Evolutionary conservation across 192 early-diverging fungal genomes (phyloP).

Genomic region (Obelidium mucronatum): DNA sequence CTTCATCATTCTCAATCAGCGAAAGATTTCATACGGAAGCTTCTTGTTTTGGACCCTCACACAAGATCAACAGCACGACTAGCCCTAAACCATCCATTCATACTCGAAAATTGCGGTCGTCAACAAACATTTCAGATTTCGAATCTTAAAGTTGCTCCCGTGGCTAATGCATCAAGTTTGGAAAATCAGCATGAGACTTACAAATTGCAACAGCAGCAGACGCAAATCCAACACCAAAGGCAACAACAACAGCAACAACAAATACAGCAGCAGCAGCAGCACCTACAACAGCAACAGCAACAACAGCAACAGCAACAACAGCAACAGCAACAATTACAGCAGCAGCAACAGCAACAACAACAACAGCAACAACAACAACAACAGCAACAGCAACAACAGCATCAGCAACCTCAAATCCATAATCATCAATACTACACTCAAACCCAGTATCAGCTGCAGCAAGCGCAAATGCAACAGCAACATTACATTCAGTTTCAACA

Average conservation of each 20-base stretch:
- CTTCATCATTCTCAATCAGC: no score
- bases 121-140: slow-evolving; percentile 39
- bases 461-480: slow-evolving; percentile 14
- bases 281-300: background rate
- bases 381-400: background rate
- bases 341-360: background rate
- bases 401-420: background rate
- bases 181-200: slow-evolving; percentile 14
- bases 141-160: background rate
- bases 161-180: slow-evolving; percentile 7
- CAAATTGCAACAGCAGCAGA: slow-evolving; percentile 9
- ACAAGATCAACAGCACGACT: slow-evolving; percentile 53
- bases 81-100: slow-evolving; percentile 60
- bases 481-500: slow-evolving; percentile 3
- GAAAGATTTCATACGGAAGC: slow-evolving; percentile 62
- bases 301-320: background rate
- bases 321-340: background rate
- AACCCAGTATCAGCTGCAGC: background rate
- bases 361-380: background rate
- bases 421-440: background rate
- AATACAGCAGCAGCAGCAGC: background rate
- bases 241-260: background rate
- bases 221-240: background rate
- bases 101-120: slow-evolving; percentile 60
- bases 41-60: slow-evolving; percentile 67